Conservation (phyloP, 2,329 filamentous ascomycete species). For the Trichocomaceae sp. region DNA sequence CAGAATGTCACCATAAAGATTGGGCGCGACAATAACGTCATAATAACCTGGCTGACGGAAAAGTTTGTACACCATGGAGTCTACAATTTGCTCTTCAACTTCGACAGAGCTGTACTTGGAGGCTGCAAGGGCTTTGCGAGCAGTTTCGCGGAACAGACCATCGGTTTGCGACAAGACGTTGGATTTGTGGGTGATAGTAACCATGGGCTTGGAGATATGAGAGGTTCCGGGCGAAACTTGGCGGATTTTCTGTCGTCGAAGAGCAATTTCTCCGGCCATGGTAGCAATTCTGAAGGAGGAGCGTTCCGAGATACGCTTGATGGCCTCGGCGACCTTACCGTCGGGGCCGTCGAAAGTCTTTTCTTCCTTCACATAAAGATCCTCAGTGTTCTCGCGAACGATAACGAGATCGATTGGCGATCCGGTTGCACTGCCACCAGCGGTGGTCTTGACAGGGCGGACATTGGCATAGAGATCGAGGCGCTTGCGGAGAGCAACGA, state of each 20-base stretch:
- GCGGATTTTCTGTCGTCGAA: constrained; percentile 76
- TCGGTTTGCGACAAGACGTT: constrained; percentile 97
- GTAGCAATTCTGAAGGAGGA: constrained; percentile 79
- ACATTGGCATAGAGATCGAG: constrained; percentile 97
- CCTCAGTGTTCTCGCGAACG: constrained; percentile 97
- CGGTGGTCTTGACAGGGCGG: constrained; percentile 81
- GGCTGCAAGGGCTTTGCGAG: constrained; percentile 64
- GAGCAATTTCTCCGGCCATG: constrained; percentile 91
- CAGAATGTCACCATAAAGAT: constrained; percentile 94
- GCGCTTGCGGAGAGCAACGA: constrained; percentile 91
- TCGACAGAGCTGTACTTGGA: constrained; percentile 57
- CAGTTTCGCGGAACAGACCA: constrained; percentile 81
- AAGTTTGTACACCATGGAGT: constrained; percentile 99
- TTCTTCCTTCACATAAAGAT: constrained; percentile 97
- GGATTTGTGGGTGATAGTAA: constrained; percentile 97
- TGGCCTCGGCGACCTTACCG: constrained; percentile 87
- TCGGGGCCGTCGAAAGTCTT: constrained; percentile 65
- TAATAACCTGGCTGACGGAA: constrained; percentile 93
- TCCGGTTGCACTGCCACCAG: constrained; percentile 35
- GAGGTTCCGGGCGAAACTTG: constrained; percentile 44
- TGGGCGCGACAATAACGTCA: constrained; percentile 96
- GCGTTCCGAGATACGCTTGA: constrained; percentile 89
- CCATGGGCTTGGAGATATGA: constrained; percentile 60
- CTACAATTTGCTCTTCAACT: constrained; percentile 96
- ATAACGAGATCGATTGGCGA: constrained; percentile 90